These are phyloP conservation scores for Neltuma alba DNA, from an alignment of 306 rosid genomes.

Conservation along the genomic window DNA sequence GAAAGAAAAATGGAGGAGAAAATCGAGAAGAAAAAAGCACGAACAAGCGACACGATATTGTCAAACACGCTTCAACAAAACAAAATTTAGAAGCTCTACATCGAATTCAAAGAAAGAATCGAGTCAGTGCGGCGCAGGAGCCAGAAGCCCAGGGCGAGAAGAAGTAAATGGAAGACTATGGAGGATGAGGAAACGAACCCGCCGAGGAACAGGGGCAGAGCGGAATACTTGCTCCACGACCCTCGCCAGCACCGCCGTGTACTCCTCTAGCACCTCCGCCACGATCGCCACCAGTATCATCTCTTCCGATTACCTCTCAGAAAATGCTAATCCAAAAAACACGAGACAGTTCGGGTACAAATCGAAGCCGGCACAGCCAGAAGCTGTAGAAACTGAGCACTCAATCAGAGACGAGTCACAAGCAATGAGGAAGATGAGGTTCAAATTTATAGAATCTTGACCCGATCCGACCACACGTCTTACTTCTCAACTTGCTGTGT, in stretches of 20 bases:
- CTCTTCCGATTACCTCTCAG: not conserved
- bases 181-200: slow-evolving; percentile 62
- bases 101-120: not conserved
- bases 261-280: slow-evolving; percentile 71
- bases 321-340: not conserved
- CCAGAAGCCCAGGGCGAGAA: not conserved
- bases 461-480: not conserved
- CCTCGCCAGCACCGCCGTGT: slow-evolving; percentile 57
- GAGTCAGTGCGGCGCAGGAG: not conserved
- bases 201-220: slow-evolving; percentile 55
- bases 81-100: not conserved
- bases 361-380: not conserved
- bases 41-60: not conserved
- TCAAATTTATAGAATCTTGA: not conserved
- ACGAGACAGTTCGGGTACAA: not conserved
- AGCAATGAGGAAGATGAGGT: not conserved
- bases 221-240: slow-evolving; percentile 55
- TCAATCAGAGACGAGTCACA: not conserved
- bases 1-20: not conserved
- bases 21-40: not conserved
- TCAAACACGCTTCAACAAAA: not conserved
- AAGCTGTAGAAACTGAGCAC: not conserved
- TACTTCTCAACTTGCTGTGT: not conserved
- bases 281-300: slow-evolving; percentile 61
- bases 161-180: slow-evolving; percentile 50